A percentile compares a stretch with the other conserved stretches of the same genome.
Evolutionary conservation across 163 green algal species (phyloP).

Genomic region (Botryococcus braunii): DNA sequence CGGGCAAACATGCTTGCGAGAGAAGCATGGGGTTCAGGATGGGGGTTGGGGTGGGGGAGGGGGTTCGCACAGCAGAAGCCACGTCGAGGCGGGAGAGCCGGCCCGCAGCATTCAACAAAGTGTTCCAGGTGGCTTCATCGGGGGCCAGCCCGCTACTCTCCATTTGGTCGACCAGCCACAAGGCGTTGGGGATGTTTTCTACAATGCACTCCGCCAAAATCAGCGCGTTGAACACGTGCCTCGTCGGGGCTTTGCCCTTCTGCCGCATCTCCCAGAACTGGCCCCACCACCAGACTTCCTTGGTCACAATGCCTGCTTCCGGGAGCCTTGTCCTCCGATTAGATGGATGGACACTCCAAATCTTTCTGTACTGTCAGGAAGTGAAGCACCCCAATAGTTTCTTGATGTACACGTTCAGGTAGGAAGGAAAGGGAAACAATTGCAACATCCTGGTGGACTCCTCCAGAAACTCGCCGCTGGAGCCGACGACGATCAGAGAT

Average conservation of each 20-base stretch:
- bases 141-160: constrained; percentile 1
- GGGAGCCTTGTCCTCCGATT: too few species aligned
- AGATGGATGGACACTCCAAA: not conserved
- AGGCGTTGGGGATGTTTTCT: not conserved
- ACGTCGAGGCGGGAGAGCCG: not conserved
- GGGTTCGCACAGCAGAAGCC: too few species aligned
- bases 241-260: not conserved
- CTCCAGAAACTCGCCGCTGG: too few species aligned
- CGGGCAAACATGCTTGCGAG: not conserved
- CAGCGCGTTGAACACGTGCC: constrained; percentile 8
- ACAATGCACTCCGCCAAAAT: constrained; percentile 4
- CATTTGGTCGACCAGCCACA: constrained; percentile 5
- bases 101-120: not conserved
- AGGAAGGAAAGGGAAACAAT: not conserved
- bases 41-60: too few species aligned
- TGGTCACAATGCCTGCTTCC: too few species aligned
- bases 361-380: not conserved
- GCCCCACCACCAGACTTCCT: too few species aligned
- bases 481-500: too few species aligned
- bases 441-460: not conserved
- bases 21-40: not conserved
- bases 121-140: constrained; percentile 3
- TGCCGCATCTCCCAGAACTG: constrained; percentile 6
- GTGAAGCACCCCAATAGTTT: not conserved
- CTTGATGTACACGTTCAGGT: not conserved